Conservation (phyloP, 2,329 filamentous ascomycete species). For the Verticillium tricorpus region DNA sequence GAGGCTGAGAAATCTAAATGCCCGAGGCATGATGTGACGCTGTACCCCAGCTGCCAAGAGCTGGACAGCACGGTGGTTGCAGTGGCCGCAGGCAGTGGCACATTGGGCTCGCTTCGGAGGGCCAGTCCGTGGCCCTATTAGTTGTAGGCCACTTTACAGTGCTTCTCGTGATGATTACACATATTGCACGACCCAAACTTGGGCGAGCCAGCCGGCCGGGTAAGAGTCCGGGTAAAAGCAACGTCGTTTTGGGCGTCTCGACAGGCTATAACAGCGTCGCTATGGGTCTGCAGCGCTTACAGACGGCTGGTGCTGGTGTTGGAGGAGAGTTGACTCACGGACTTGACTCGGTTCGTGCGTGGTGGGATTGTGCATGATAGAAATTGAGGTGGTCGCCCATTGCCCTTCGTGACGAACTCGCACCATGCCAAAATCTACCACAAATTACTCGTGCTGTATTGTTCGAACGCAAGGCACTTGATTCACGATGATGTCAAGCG, state of each 20-base stretch:
- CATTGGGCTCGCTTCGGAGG: not conserved
- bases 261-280: not conserved
- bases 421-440: too few relatives aligned
- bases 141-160: not conserved
- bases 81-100: not conserved
- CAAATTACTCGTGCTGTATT: too few relatives aligned
- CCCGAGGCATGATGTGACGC: not conserved
- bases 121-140: not conserved
- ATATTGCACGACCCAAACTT: not conserved
- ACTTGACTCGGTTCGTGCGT: not conserved
- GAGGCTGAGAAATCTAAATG: not conserved
- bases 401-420: too few relatives aligned
- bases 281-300: not conserved
- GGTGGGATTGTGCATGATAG: too few relatives aligned
- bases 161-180: not conserved
- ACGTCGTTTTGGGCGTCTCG: not conserved
- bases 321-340: not conserved
- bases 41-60: not conserved
- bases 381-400: too few relatives aligned
- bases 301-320: not conserved
- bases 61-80: not conserved
- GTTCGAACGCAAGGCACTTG: too few relatives aligned
- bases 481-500: too few relatives aligned
- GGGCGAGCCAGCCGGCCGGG: not conserved
- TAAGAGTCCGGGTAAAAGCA: not conserved